A percentile compares a stretch with the other conserved stretches of the same genome.
Conservation (phyloP, 2,329 filamentous ascomycete species). For the Paracoccidioides brasiliensis region DNA sequence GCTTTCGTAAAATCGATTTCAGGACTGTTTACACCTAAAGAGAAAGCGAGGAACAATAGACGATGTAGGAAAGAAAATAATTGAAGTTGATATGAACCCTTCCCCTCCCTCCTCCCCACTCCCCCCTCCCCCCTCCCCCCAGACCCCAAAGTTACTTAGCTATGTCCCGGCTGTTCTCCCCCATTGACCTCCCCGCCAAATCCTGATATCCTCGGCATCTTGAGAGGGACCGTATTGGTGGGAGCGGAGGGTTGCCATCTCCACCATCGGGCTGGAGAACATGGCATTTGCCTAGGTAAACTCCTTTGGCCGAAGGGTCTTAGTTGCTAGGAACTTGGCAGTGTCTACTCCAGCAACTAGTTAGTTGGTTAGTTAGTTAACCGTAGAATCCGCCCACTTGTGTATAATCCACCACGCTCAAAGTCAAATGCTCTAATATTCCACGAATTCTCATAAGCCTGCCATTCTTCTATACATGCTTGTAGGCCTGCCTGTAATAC, state of each 20-base stretch:
- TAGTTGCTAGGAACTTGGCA: neutral
- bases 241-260: neutral
- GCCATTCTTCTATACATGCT: no score
- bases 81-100: neutral
- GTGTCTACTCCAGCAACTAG: neutral
- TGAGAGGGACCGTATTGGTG: neutral
- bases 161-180: neutral
- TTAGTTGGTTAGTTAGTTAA: no score
- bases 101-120: no score
- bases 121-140: neutral
- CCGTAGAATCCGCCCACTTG: no score
- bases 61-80: neutral
- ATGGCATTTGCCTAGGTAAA: constrained; percentile 2
- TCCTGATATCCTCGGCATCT: neutral
- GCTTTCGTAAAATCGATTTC: no score
- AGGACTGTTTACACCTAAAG: no score
- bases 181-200: neutral
- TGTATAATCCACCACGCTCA: no score
- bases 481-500: no score
- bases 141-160: neutral
- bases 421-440: no score
- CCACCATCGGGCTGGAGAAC: neutral
- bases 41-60: no score
- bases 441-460: no score
- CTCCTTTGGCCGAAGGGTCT: neutral